phyloP scores from a whole-genome alignment of 768 basidiomycete genomes.

The Wakefieldia striispora region DNA sequence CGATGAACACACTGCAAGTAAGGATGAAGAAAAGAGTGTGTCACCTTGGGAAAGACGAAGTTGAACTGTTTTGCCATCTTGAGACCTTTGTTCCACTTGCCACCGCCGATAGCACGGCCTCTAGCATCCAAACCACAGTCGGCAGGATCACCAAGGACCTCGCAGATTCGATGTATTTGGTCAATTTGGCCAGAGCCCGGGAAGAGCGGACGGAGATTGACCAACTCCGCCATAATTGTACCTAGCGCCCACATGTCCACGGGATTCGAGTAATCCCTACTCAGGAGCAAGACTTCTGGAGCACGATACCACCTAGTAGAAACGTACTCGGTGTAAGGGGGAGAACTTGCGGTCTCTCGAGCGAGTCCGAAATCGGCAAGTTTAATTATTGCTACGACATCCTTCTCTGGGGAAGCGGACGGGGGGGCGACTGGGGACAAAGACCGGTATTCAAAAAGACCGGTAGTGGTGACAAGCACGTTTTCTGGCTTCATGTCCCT shows the following conservation, averaged over 20 bases:
- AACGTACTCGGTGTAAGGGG: constrained; percentile 98
- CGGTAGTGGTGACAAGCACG: constrained; percentile 96
- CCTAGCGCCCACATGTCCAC: constrained; percentile 99
- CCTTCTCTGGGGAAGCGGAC: constrained; percentile 74
- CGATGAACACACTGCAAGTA: constrained; percentile 1
- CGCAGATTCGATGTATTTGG: constrained; percentile 87
- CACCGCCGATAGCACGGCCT: constrained; percentile 76
- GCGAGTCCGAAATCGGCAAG: constrained; percentile 98
- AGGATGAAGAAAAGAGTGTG: not conserved
- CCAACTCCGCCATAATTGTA: constrained; percentile 95
- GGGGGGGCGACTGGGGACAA: constrained; percentile 67
- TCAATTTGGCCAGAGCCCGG: constrained; percentile 92
- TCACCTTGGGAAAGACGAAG: constrained; percentile 87
- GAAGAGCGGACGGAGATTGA: constrained; percentile 93
- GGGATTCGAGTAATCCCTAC: constrained; percentile 91
- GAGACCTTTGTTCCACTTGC: constrained; percentile 81
- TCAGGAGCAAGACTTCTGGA: constrained; percentile 90
- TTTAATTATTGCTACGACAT: constrained; percentile 96
- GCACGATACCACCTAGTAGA: constrained; percentile 99
- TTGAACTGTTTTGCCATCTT: constrained; percentile 85
- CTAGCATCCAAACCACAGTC: constrained; percentile 78
- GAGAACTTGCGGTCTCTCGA: constrained; percentile 78
- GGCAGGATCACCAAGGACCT: constrained; percentile 89
- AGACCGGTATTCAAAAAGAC: constrained; percentile 86
- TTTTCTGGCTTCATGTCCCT: constrained; percentile 99